Evolutionary conservation across 139 green algal species (phyloP).

Genomic region (Auxenochlorella protothecoides): DNA sequence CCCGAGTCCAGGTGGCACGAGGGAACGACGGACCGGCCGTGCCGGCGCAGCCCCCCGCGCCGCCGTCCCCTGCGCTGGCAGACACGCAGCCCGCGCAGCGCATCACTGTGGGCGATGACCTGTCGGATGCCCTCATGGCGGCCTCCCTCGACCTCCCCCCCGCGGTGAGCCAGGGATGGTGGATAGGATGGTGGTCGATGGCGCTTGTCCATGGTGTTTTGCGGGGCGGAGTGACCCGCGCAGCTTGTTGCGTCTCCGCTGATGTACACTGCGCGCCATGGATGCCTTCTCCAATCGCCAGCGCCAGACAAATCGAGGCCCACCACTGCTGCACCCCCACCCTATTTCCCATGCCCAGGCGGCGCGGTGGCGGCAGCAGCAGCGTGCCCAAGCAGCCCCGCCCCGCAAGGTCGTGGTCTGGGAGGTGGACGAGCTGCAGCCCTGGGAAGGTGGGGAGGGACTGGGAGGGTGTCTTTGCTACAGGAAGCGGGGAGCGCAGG

Average conservation of each 20-base stretch:
- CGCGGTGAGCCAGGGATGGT: constrained; percentile 3
- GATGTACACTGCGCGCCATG: neutral
- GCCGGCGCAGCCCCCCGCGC: neutral
- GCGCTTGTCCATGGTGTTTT: neutral
- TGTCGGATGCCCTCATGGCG: constrained; percentile 53
- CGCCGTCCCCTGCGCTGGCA: neutral
- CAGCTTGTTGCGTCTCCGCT: neutral
- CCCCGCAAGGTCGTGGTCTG: constrained; percentile 26
- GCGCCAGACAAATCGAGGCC: too few species aligned
- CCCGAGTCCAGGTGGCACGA: neutral
- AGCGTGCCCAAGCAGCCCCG: constrained; percentile 6
- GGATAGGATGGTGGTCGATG: neutral
- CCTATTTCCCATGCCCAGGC: neutral
- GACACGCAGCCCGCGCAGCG: neutral
- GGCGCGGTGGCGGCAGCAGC: constrained; percentile 19
- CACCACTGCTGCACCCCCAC: neutral
- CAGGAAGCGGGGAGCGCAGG: neutral
- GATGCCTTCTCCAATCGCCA: too few species aligned
- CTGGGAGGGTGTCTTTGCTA: neutral
- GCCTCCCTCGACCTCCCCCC: constrained; percentile 70
- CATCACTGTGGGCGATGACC: constrained; percentile 23
- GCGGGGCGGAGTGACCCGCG: neutral
- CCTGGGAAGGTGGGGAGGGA: constrained; percentile 9
- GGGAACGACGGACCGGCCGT: neutral
- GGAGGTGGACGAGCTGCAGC: constrained; percentile 21